Evolutionary conservation across 2,329 filamentous ascomycete species (phyloP).

Genomic region (Sarocladium strictum): DNA sequence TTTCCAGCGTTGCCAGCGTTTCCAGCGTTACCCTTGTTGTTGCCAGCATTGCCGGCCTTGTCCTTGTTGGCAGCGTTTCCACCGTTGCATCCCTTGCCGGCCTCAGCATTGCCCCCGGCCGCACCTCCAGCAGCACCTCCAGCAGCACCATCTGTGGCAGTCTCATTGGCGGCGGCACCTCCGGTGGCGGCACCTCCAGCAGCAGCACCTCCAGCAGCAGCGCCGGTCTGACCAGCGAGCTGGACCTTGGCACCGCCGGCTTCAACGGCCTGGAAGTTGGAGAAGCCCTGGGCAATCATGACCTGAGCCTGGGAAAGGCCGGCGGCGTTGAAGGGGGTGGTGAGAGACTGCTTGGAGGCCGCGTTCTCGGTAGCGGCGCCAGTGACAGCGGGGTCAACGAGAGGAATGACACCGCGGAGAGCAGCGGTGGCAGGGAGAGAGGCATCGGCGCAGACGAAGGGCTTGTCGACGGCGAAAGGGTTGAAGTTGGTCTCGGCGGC

Average conservation of each 20-base stretch:
- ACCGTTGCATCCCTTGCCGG: not conserved
- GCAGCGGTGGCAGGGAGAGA: constrained; percentile 53
- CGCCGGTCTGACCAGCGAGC: constrained; percentile 29
- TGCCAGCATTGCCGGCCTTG: constrained; percentile 15
- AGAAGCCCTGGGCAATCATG: constrained; percentile 55
- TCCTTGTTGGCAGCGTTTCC: constrained; percentile 8
- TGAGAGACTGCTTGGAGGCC: constrained; percentile 47
- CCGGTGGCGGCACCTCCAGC: constrained; percentile 20
- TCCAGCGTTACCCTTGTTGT: constrained; percentile 14
- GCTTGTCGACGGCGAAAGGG: constrained; percentile 53
- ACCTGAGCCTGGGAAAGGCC: constrained; percentile 63
- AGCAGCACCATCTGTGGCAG: constrained; percentile 18
- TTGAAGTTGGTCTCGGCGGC: constrained; percentile 70
- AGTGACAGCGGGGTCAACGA: constrained; percentile 58
- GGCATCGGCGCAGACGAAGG: constrained; percentile 58
- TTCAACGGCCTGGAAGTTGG: constrained; percentile 46
- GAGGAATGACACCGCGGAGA: constrained; percentile 60
- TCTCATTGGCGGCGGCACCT: constrained; percentile 16
- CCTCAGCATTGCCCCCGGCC: constrained; percentile 19
- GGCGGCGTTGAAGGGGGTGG: constrained; percentile 48
- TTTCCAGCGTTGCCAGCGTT: constrained; percentile 10
- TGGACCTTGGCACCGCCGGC: constrained; percentile 23
- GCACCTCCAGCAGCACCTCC: too few relatives aligned
- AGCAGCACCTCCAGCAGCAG: constrained; percentile 21
- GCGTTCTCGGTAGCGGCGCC: constrained; percentile 54